Percentiles rank a stretch among this genome's conserved stretches.
phyloP scores from a whole-genome alignment of 257 asterid genomes.

The Solanum pinnatisectum region DNA sequence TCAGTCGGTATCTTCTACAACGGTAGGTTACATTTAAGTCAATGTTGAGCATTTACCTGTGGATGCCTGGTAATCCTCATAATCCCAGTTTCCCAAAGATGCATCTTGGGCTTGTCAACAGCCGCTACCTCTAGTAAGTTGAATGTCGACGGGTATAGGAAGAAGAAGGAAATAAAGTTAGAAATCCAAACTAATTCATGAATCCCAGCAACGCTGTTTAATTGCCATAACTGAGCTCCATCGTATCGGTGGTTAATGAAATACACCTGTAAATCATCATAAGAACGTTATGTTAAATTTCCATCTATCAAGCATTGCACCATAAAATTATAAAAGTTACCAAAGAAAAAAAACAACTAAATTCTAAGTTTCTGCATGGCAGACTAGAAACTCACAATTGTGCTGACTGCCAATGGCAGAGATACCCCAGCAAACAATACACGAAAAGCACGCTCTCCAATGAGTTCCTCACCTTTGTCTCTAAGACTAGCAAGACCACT shows the following conservation, averaged over 20 bases:
- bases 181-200: slow-evolving; percentile 69
- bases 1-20: not conserved
- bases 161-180: slow-evolving; percentile 68
- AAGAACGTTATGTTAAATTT: not conserved
- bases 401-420: slow-evolving; percentile 87
- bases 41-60: slow-evolving; percentile 44
- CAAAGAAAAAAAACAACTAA: not conserved
- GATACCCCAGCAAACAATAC: slow-evolving; percentile 90
- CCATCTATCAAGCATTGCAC: not conserved
- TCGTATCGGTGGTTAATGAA: slow-evolving; percentile 95
- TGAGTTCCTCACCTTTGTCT: slow-evolving; percentile 90
- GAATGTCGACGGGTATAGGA: slow-evolving; percentile 94
- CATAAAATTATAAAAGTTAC: not conserved
- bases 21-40: not conserved
- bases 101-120: slow-evolving; percentile 95
- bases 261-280: slow-evolving; percentile 51
- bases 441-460: slow-evolving; percentile 94
- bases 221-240: slow-evolving; percentile 94
- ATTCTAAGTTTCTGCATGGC: not conserved
- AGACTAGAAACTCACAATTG: slow-evolving; percentile 61
- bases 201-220: slow-evolving; percentile 65
- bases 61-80: slow-evolving; percentile 98
- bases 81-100: slow-evolving; percentile 99
- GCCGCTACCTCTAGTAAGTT: slow-evolving; percentile 94
- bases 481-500: slow-evolving; percentile 98